phyloP scores from a whole-genome alignment of 371 early-diverging fungal genomes.

The Mortierella sp. region DNA sequence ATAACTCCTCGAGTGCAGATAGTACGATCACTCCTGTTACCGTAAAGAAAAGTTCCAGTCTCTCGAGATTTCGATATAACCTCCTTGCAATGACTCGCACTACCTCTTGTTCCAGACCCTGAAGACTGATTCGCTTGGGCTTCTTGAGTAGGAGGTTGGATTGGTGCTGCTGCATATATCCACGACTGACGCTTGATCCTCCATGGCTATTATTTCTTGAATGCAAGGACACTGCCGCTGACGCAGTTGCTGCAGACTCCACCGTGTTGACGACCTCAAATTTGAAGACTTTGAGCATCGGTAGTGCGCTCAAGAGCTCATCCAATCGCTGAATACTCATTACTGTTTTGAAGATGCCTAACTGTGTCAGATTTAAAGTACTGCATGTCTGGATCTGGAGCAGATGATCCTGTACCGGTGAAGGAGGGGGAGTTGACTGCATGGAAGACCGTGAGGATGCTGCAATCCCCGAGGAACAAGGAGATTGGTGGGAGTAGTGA shows the following conservation, averaged over 20 bases:
- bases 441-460: neutral
- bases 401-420: slow-evolving; percentile 38
- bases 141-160: slow-evolving; percentile 24
- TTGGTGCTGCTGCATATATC: slow-evolving; percentile 22
- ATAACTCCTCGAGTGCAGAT: slow-evolving; percentile 35
- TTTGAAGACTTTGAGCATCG: slow-evolving; percentile 39
- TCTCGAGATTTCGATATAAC: slow-evolving; percentile 21
- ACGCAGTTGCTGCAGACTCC: neutral
- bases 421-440: neutral
- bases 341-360: slow-evolving; percentile 38
- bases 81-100: slow-evolving; percentile 33
- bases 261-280: slow-evolving; percentile 48
- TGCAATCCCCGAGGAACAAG: neutral
- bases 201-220: neutral
- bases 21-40: slow-evolving; percentile 20
- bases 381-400: slow-evolving; percentile 34
- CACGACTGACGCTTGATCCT: slow-evolving; percentile 14
- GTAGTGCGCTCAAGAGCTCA: slow-evolving; percentile 32
- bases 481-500: neutral
- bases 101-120: slow-evolving; percentile 40
- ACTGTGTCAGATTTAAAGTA: slow-evolving; percentile 22
- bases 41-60: slow-evolving; percentile 31
- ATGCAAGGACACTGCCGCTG: neutral
- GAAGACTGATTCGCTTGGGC: slow-evolving; percentile 22
- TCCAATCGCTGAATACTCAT: slow-evolving; percentile 48